Percentiles rank a stretch among this genome's conserved stretches.
Conservation (phyloP, 2,329 filamentous ascomycete species). For the Botrytis aclada region DNA sequence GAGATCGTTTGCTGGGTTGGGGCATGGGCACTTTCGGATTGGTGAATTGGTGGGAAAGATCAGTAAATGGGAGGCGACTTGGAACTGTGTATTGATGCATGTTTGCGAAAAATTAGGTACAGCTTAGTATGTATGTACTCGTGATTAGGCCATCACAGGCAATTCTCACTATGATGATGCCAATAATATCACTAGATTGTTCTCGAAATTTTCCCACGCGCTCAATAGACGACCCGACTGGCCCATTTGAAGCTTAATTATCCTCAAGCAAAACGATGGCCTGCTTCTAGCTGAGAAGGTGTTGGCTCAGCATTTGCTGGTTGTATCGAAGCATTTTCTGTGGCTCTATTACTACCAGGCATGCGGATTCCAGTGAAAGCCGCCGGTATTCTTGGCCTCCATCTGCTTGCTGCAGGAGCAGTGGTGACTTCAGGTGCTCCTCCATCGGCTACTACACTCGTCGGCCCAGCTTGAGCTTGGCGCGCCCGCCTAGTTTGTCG, state of each 20-base stretch:
- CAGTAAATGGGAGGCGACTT: background rate
- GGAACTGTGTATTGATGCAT: background rate
- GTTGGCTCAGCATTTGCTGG: conserved; percentile 25
- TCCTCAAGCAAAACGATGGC: conserved; percentile 8
- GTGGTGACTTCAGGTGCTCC: conserved; percentile 16
- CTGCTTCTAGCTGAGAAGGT: conserved; percentile 39
- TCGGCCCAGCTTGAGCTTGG: conserved; percentile 7
- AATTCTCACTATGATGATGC: background rate
- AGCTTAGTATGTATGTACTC: background rate
- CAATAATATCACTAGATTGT: background rate
- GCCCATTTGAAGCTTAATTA: background rate
- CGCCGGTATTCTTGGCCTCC: conserved; percentile 30
- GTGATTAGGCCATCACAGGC: no score
- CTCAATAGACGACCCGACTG: background rate
- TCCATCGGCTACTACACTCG: conserved; percentile 3
- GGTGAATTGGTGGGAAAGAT: background rate
- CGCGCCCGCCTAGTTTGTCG: conserved; percentile 8
- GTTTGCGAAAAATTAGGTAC: background rate
- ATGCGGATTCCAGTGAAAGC: conserved; percentile 31
- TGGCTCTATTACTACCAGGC: conserved; percentile 27
- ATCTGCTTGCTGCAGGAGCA: conserved; percentile 25
- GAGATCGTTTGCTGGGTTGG: background rate
- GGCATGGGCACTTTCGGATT: background rate
- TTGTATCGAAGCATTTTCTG: conserved; percentile 18
- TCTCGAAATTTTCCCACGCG: background rate